Conservation (phyloP, 2,329 filamentous ascomycete genomes). For the Calycina herbarum region DNA sequence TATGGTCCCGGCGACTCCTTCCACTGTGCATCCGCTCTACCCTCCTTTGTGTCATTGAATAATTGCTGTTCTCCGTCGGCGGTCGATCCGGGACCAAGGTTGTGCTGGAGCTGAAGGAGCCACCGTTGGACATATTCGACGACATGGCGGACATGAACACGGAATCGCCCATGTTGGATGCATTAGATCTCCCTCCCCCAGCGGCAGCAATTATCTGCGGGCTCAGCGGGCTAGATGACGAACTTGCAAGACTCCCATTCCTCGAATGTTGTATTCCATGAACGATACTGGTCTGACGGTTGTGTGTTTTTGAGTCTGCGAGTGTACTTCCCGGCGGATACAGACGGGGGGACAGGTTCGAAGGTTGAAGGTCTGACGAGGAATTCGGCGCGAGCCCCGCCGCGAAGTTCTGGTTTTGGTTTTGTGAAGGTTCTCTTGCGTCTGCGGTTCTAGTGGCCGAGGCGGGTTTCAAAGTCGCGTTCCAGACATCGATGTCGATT, state of each 20-base stretch:
- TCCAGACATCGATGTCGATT: slow-evolving; percentile 32
- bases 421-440: slow-evolving; percentile 27
- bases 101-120: slow-evolving; percentile 35
- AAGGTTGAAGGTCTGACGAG: slow-evolving; percentile 28
- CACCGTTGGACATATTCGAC: slow-evolving; percentile 29
- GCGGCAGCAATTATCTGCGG: slow-evolving; percentile 79
- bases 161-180: slow-evolving; percentile 36
- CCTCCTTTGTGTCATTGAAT: slow-evolving; percentile 51
- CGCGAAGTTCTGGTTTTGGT: slow-evolving; percentile 25
- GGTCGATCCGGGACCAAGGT: slow-evolving; percentile 37
- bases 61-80: slow-evolving; percentile 46
- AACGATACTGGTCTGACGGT: slow-evolving; percentile 95
- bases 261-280: slow-evolving; percentile 91
- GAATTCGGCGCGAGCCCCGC: slow-evolving; percentile 15
- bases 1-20: slow-evolving; percentile 71
- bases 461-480: slow-evolving; percentile 35
- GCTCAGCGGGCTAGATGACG: slow-evolving; percentile 80
- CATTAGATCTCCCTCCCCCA: slow-evolving; percentile 42
- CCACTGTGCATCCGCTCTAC: slow-evolving; percentile 63
- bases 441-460: slow-evolving; percentile 26
- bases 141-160: slow-evolving; percentile 30
- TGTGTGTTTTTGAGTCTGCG: slow-evolving; percentile 64
- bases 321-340: slow-evolving; percentile 39
- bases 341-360: slow-evolving; percentile 33
- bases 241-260: slow-evolving; percentile 83